Base-by-base conservation (phyloP, 2,329 filamentous ascomycete genomes). In the Sordariomycetes sp. region DNA sequence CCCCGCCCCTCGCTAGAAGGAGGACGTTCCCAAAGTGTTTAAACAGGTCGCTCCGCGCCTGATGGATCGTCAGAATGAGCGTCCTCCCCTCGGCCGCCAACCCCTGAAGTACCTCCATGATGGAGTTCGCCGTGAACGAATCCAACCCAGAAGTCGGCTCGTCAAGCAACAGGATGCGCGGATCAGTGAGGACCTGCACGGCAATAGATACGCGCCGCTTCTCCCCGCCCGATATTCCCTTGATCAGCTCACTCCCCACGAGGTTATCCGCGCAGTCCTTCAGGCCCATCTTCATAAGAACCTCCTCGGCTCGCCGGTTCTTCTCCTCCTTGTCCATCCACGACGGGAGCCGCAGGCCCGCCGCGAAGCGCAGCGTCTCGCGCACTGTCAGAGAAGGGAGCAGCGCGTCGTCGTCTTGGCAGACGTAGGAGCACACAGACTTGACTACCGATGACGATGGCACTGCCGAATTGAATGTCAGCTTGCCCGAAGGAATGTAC, bases 211-310 rank as follows among this genome's bases (percentile, higher is more conserved):
- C 86, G 57, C 88, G 79, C 2, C 87, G 77, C 69, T 90, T 90
- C 68, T 91, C 87, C 20, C 88, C 88, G 2, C 87, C 87, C 10
- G 85, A 89, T 34, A 91, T 90, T 0, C 87, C 87, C 66, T 90
- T 90, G 62, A 88, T 76, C 3, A 87, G 68, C 10, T 88, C 85
- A 58, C 79, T 85, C 2, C 87, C 87, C 10, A 91, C 79, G 0
- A 90, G 67, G 56, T 87, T 89, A 64, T 90, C 81, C 1, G 86
- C 87, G 61, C 87, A 90, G 62, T 90, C 87, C 63, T 89, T 89
- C 3, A 90, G 69, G 0, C 87, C 87, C 78, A 90, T 83, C 65
- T 89, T 89, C 17, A 87, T 67, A 2, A 91, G 69, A 0, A 90
- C 81, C 17, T 87, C 83, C 62, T 90, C 86, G 0, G 87, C 87